These are phyloP conservation scores for Halteria grandinella DNA, from an alignment of 73 alveolate genomes.

Conservation along the genomic window DNA sequence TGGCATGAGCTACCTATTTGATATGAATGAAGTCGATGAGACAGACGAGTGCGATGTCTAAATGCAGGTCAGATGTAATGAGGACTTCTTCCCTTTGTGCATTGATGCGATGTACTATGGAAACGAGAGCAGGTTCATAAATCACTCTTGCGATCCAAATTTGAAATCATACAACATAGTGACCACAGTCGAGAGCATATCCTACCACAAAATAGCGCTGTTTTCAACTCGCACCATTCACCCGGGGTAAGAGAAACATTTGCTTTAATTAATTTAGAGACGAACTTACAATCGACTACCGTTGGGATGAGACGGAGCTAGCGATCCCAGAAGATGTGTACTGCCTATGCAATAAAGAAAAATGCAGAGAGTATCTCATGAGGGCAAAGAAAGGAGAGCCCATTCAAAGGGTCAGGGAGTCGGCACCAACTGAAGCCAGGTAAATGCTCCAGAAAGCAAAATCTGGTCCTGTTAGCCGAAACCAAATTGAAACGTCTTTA, in stretches of 20 bases:
- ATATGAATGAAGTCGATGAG: constrained; percentile 49
- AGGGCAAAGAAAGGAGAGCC: not conserved
- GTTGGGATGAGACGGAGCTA: constrained; percentile 30
- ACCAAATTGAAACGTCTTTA: too few relatives aligned
- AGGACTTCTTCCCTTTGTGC: constrained; percentile 41
- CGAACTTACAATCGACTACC: constrained; percentile 40
- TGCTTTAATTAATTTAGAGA: constrained; percentile 11
- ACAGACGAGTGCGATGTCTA: constrained; percentile 26
- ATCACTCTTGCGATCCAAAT: constrained; percentile 47
- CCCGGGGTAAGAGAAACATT: constrained; percentile 27
- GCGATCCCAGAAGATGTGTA: constrained; percentile 20
- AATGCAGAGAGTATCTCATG: not conserved
- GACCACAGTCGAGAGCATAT: constrained; percentile 1
- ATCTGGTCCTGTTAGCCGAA: too few relatives aligned
- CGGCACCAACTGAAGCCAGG: too few relatives aligned
- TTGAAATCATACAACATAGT: constrained; percentile 9
- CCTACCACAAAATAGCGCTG: constrained; percentile 12
- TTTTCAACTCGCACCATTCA: not conserved
- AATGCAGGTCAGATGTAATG: not conserved
- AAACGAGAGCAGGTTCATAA: constrained; percentile 38
- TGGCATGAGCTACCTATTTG: constrained; percentile 46
- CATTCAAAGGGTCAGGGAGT: too few relatives aligned
- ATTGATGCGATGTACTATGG: constrained; percentile 28
- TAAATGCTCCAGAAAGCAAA: too few relatives aligned
- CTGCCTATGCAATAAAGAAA: constrained; percentile 6